These are phyloP conservation scores for Ambrosia artemisiifolia DNA, from an alignment of 129 eudicot species.

Conservation along the genomic window DNA sequence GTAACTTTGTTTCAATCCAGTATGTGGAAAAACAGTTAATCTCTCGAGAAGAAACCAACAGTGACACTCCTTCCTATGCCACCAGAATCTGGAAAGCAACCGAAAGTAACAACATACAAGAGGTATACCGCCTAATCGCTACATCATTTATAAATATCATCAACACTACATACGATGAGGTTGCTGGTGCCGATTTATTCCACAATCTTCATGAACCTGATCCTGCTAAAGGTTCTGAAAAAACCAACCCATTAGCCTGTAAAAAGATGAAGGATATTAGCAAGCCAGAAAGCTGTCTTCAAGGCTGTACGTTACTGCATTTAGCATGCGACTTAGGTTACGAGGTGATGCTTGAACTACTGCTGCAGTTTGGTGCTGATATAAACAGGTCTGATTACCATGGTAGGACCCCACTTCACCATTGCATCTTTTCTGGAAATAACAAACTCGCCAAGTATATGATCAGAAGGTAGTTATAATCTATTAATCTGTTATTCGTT, in stretches of 20 bases:
- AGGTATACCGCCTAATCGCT: slow-evolving; percentile 61
- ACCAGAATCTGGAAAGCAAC: slow-evolving; percentile 85
- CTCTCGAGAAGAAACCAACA: slow-evolving; percentile 34
- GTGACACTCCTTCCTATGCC: slow-evolving; percentile 37
- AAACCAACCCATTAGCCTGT: slow-evolving; percentile 48
- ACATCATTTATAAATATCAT: slow-evolving; percentile 48
- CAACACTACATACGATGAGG: slow-evolving; percentile 71
- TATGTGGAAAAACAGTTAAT: slow-evolving; percentile 68
- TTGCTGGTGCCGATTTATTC: slow-evolving; percentile 35
- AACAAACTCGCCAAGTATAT: slow-evolving; percentile 74
- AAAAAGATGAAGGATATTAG: slow-evolving; percentile 35
- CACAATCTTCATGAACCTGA: slow-evolving; percentile 36
- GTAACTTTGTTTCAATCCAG: slow-evolving; percentile 45
- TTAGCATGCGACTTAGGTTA: slow-evolving; percentile 64
- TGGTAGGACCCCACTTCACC: slow-evolving; percentile 90
- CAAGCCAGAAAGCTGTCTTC: slow-evolving; percentile 56
- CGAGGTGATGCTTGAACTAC: slow-evolving; percentile 77
- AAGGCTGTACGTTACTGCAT: slow-evolving; percentile 82
- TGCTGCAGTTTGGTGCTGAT: slow-evolving; percentile 86
- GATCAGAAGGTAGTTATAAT: slow-evolving; percentile 64
- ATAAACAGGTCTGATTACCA: slow-evolving; percentile 72
- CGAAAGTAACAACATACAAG: slow-evolving; percentile 51
- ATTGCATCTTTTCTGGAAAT: slow-evolving; percentile 65
- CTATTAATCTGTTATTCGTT: neutral
- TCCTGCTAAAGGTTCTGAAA: slow-evolving; percentile 15